Percentiles rank a stretch among this genome's conserved stretches.
These are phyloP conservation scores for Cercospora janseana DNA, from an alignment of 2,329 filamentous ascomycete genomes.

Conservation along the genomic window DNA sequence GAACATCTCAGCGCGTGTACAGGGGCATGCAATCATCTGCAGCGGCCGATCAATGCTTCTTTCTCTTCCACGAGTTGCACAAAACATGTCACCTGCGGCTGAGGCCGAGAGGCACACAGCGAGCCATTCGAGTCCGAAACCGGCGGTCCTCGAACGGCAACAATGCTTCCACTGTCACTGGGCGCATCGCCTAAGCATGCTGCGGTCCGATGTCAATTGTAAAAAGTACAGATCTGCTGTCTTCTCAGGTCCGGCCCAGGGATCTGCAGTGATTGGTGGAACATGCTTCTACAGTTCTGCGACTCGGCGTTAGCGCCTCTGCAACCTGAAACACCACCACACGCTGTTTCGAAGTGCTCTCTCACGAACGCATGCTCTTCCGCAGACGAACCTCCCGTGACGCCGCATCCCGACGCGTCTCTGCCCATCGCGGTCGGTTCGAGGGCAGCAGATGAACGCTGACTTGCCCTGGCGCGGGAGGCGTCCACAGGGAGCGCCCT, in stretches of 20 bases:
- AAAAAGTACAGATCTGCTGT: not conserved
- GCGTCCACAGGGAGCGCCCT: slow-evolving; percentile 16
- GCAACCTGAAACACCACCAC: slow-evolving; percentile 16
- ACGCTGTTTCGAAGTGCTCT: slow-evolving; percentile 9
- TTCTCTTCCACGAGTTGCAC: no score
- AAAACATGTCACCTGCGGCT: not conserved
- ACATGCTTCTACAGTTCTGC: slow-evolving; percentile 4
- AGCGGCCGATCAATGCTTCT: no score
- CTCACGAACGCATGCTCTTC: slow-evolving; percentile 10
- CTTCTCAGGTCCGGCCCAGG: not conserved
- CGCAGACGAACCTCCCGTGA: not conserved
- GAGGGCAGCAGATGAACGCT: slow-evolving; percentile 7
- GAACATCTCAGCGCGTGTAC: not conserved
- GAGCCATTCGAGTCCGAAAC: slow-evolving; percentile 9
- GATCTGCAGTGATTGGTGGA: slow-evolving; percentile 1
- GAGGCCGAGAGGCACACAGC: slow-evolving; percentile 4
- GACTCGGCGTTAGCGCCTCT: slow-evolving; percentile 3
- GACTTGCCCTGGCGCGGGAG: slow-evolving; percentile 17
- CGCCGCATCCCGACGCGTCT: slow-evolving; percentile 10
- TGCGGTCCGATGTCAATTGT: not conserved
- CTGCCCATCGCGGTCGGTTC: slow-evolving; percentile 9
- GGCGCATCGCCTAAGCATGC: slow-evolving; percentile 13
- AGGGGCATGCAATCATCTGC: not conserved
- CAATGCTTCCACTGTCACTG: slow-evolving; percentile 6
- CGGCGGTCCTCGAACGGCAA: slow-evolving; percentile 1